phyloP scores from a whole-genome alignment of 1,284 basidiomycete genomes.

The Pseudozyma sp. region DNA sequence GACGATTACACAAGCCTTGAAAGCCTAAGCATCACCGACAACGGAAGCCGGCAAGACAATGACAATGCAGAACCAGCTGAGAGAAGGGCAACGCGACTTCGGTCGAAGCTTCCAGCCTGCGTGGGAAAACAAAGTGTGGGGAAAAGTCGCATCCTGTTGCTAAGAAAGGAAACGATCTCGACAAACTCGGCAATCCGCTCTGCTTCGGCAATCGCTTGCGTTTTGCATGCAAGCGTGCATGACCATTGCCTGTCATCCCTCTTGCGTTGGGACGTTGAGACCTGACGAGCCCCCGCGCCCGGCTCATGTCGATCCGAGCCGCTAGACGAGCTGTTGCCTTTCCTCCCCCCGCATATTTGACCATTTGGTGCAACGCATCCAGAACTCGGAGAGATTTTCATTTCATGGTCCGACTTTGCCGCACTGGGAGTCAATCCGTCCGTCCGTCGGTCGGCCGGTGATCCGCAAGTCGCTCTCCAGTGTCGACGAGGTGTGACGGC shows the following conservation, averaged over 20 bases:
- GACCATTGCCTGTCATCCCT: neutral
- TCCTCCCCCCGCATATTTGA: neutral
- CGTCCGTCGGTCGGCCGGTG: neutral
- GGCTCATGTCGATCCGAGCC: slow-evolving; percentile 23
- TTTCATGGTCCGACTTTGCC: neutral
- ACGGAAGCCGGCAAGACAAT: too few species aligned
- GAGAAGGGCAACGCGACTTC: too few species aligned
- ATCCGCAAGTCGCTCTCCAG: too few species aligned
- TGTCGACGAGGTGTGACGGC: too few species aligned
- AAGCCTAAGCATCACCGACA: too few species aligned
- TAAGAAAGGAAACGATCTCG: neutral
- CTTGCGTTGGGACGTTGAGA: too few species aligned
- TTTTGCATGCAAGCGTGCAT: neutral
- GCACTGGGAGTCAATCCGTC: neutral
- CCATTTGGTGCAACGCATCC: slow-evolving; percentile 3
- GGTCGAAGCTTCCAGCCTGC: too few species aligned
- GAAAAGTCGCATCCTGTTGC: too few species aligned
- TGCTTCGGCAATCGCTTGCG: slow-evolving; percentile 16
- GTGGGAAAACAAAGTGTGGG: too few species aligned
- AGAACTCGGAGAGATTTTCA: slow-evolving; percentile 31
- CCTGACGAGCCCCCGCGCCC: neutral
- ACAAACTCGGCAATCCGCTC: slow-evolving; percentile 1
- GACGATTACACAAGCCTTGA: too few species aligned
- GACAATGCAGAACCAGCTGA: too few species aligned
- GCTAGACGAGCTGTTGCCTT: slow-evolving; percentile 4